These are phyloP conservation scores for Rhizopogon rudus DNA, from an alignment of 768 basidiomycete species.

Conservation along the genomic window DNA sequence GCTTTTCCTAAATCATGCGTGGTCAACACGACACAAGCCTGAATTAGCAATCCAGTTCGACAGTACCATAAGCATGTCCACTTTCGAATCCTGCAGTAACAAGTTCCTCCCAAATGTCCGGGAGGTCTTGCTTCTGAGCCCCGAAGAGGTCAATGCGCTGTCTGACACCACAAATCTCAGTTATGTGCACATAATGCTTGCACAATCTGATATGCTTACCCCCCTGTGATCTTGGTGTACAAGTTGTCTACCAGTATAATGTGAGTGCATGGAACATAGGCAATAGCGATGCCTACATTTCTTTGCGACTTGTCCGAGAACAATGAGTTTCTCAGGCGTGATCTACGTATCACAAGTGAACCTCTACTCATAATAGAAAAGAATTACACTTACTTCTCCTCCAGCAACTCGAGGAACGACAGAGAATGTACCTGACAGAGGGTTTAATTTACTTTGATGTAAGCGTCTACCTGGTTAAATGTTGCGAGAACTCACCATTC, in stretches of 20 bases:
- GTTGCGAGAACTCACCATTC: slow-evolving; percentile 33
- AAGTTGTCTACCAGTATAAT: slow-evolving; percentile 32
- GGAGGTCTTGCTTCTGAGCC: slow-evolving; percentile 63
- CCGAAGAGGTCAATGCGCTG: slow-evolving; percentile 73
- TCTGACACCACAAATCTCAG: slow-evolving; percentile 22
- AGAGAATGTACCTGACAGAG: slow-evolving; percentile 48
- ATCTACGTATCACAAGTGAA: slow-evolving; percentile 20
- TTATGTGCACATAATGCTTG: neutral
- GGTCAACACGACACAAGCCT: neutral
- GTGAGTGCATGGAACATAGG: neutral
- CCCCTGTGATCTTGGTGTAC: slow-evolving; percentile 59
- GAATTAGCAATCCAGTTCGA: neutral
- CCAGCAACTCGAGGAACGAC: slow-evolving; percentile 69
- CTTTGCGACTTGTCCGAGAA: slow-evolving; percentile 59
- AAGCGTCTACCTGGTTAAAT: neutral
- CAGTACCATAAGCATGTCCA: slow-evolving; percentile 69
- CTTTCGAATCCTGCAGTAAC: slow-evolving; percentile 66
- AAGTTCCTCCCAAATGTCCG: slow-evolving; percentile 63
- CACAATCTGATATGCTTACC: slow-evolving; percentile 9
- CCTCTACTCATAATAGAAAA: neutral
- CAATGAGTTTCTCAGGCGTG: slow-evolving; percentile 62
- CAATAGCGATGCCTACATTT: slow-evolving; percentile 37
- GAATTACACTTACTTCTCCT: slow-evolving; percentile 43
- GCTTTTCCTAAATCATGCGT: slow-evolving; percentile 30
- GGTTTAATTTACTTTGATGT: neutral